Conservation (phyloP, 2,329 filamentous ascomycete genomes). For the Xylaria sp. region DNA sequence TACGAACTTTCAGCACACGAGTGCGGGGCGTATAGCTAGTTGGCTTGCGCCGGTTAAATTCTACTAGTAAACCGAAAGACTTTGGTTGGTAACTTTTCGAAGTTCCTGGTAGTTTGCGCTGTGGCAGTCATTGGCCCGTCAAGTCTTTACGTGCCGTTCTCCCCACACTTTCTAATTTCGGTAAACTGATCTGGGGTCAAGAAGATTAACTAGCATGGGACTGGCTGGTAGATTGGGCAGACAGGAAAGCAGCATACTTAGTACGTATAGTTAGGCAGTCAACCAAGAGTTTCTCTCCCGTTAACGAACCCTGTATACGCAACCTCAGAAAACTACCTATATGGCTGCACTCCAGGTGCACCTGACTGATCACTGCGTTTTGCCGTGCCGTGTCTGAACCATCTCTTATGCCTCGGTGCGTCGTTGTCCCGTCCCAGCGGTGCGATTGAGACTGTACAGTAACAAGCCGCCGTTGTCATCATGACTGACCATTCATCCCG, state of each 20-base stretch:
- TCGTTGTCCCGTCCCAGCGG: constrained; percentile 24
- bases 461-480: constrained; percentile 16
- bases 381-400: constrained; percentile 31
- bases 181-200: constrained; percentile 32
- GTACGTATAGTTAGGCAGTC: neutral
- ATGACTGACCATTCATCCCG: constrained; percentile 21
- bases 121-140: constrained; percentile 22
- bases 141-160: constrained; percentile 28
- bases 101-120: constrained; percentile 28
- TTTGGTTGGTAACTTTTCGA: neutral
- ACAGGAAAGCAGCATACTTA: neutral
- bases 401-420: constrained; percentile 16
- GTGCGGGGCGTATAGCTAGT: neutral
- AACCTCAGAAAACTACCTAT: neutral
- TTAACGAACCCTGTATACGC: constrained; percentile 6
- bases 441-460: constrained; percentile 27
- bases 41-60: neutral
- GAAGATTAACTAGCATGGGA: neutral
- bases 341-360: constrained; percentile 12
- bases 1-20: neutral
- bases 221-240: constrained; percentile 8
- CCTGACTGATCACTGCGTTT: constrained; percentile 14
- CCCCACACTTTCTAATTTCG: constrained; percentile 34
- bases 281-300: neutral
- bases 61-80: neutral